phyloP scores from a whole-genome alignment of 1,284 basidiomycete species.

The Golubevia sp. region DNA sequence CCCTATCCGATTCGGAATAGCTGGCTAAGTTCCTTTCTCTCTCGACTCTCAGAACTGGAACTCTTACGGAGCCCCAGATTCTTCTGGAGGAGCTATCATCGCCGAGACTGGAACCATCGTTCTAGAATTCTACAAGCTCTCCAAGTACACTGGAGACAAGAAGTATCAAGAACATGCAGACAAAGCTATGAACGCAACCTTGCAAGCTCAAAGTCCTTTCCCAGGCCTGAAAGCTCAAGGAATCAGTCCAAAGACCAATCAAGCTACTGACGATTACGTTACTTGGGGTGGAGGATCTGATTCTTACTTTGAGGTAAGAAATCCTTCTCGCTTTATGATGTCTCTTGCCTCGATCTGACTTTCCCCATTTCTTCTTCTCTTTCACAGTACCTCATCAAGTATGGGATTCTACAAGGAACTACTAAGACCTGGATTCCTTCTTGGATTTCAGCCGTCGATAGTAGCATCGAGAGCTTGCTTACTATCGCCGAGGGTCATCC shows the following conservation, averaged over 20 bases:
- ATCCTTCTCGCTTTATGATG: too few relatives aligned
- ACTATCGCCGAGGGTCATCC: constrained; percentile 12
- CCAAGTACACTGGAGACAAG: constrained; percentile 29
- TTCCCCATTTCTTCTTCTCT: background rate
- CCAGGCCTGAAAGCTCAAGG: constrained; percentile 27
- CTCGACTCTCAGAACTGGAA: constrained; percentile 45
- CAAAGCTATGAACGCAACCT: constrained; percentile 30
- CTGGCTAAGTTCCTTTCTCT: too few relatives aligned
- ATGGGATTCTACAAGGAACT: constrained; percentile 27
- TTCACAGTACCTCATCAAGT: constrained; percentile 36
- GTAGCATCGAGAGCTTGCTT: constrained; percentile 28
- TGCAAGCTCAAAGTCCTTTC: constrained; percentile 14
- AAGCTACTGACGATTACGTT: constrained; percentile 24
- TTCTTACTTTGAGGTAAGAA: constrained; percentile 31
- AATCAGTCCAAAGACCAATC: constrained; percentile 14
- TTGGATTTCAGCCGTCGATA: constrained; percentile 31
- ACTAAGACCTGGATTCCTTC: constrained; percentile 29
- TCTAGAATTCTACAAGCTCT: constrained; percentile 37
- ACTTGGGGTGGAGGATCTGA: constrained; percentile 48
- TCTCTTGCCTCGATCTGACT: too few relatives aligned
- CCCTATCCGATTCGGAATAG: too few relatives aligned
- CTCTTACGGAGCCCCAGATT: constrained; percentile 11
- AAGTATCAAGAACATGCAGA: constrained; percentile 29
- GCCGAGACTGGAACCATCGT: constrained; percentile 44
- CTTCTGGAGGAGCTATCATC: constrained; percentile 19